Percentiles rank a stretch among this genome's conserved stretches.
Conservation (phyloP, 2,329 filamentous ascomycete species). For the Stagonosporopsis vannaccii region DNA sequence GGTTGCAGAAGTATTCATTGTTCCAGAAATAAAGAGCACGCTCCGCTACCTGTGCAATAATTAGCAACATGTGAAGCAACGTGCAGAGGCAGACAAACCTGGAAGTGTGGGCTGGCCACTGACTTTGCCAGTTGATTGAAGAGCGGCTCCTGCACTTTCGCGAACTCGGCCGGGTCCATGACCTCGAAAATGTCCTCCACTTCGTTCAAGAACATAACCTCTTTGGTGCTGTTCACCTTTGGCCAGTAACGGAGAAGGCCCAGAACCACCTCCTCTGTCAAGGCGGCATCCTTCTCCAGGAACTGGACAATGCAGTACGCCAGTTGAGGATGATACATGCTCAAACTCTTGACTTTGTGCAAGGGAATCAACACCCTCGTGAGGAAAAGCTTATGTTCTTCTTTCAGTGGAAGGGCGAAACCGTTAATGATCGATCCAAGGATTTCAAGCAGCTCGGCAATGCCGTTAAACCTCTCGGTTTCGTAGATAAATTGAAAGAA, state of each 20-base stretch:
- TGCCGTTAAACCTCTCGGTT: slow-evolving; percentile 97
- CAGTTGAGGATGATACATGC: slow-evolving; percentile 99
- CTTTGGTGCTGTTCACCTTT: slow-evolving; percentile 99
- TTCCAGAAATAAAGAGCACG: slow-evolving; percentile 99
- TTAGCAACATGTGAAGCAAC: background rate
- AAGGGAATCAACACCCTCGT: slow-evolving; percentile 91
- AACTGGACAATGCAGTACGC: slow-evolving; percentile 99
- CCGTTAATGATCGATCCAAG: slow-evolving; percentile 99
- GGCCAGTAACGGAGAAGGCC: slow-evolving; percentile 97
- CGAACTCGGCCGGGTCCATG: slow-evolving; percentile 98
- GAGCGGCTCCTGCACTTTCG: slow-evolving; percentile 96
- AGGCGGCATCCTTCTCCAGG: slow-evolving; percentile 92
- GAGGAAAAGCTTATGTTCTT: slow-evolving; percentile 98
- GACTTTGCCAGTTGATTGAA: slow-evolving; percentile 98
- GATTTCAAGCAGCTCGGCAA: slow-evolving; percentile 95
- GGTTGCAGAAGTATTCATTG: slow-evolving; percentile 99
- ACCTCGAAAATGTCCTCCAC: slow-evolving; percentile 99
- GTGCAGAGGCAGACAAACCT: slow-evolving; percentile 58
- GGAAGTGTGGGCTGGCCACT: slow-evolving; percentile 97
- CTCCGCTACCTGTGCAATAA: slow-evolving; percentile 74
- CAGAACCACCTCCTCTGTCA: slow-evolving; percentile 97
- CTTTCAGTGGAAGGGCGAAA: slow-evolving; percentile 94
- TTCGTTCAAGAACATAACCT: slow-evolving; percentile 99
- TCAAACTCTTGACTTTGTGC: slow-evolving; percentile 98
- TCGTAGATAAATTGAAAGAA: slow-evolving; percentile 99